phyloP scores from a whole-genome alignment of 73 alveolate species.

The Uronychia binucleata region DNA sequence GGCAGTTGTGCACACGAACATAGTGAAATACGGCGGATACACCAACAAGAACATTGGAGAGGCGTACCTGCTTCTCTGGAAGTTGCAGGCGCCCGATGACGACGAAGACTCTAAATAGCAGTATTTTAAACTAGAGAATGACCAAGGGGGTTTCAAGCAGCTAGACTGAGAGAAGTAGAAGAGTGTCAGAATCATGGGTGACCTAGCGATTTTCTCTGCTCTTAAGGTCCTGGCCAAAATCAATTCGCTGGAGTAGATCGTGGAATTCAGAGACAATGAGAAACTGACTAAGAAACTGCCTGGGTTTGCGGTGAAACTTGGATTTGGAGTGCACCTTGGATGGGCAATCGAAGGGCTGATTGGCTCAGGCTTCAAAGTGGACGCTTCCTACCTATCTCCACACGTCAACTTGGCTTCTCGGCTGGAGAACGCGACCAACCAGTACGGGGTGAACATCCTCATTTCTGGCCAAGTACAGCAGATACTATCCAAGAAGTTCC shows the following conservation, averaged over 20 bases:
- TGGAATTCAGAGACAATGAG: slow-evolving; percentile 48
- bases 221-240: slow-evolving; percentile 62
- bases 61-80: slow-evolving; percentile 71
- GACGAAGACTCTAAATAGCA: not conserved
- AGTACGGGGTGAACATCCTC: slow-evolving; percentile 62
- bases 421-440: slow-evolving; percentile 70
- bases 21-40: slow-evolving; percentile 65
- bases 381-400: slow-evolving; percentile 74
- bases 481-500: slow-evolving; percentile 55
- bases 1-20: slow-evolving; percentile 62
- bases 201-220: slow-evolving; percentile 66
- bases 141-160: slow-evolving; percentile 47
- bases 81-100: slow-evolving; percentile 40
- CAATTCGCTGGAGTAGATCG: slow-evolving; percentile 51
- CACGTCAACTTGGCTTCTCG: slow-evolving; percentile 67
- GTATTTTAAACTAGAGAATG: slow-evolving; percentile 13
- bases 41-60: slow-evolving; percentile 76
- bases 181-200: slow-evolving; percentile 65
- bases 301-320: slow-evolving; percentile 52
- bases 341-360: slow-evolving; percentile 83
- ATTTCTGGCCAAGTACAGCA: slow-evolving; percentile 69
- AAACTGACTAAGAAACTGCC: slow-evolving; percentile 53
- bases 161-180: slow-evolving; percentile 4
- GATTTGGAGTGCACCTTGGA: slow-evolving; percentile 72
- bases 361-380: slow-evolving; percentile 72